Conservation (phyloP, 2,329 filamentous ascomycete genomes). For the Daldinia eschscholtzii region DNA sequence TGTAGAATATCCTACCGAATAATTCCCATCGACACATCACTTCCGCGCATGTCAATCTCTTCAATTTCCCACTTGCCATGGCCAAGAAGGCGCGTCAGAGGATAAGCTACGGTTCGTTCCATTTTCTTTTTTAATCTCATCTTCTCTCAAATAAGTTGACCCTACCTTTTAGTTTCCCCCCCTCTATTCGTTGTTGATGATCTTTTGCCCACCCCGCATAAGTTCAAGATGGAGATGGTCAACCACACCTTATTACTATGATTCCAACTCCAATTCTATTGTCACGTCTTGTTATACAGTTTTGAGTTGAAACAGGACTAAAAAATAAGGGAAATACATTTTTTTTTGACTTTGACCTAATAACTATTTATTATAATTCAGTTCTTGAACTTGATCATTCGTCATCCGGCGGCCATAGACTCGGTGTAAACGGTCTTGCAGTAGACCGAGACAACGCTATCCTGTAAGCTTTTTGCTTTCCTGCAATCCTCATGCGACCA, state of each 20-base stretch:
- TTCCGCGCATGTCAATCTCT: slow-evolving; percentile 36
- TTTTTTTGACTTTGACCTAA: slow-evolving; percentile 23
- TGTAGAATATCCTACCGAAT: slow-evolving; percentile 6
- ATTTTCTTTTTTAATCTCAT: slow-evolving; percentile 17
- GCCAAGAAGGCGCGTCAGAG: slow-evolving; percentile 74
- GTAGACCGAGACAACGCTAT: slow-evolving; percentile 86
- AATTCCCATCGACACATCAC: slow-evolving; percentile 20
- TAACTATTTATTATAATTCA: slow-evolving; percentile 47
- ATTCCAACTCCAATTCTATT: slow-evolving; percentile 10
- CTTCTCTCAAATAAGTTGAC: slow-evolving; percentile 24
- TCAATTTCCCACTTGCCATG: slow-evolving; percentile 58
- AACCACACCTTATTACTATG: slow-evolving; percentile 7
- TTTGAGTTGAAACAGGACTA: not conserved
- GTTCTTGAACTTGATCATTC: slow-evolving; percentile 71
- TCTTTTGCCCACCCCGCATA: slow-evolving; percentile 48
- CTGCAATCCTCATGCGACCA: slow-evolving; percentile 30
- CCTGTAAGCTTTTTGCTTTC: slow-evolving; percentile 71
- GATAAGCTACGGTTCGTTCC: slow-evolving; percentile 72
- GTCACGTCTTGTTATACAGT: not conserved
- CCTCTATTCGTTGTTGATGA: slow-evolving; percentile 25
- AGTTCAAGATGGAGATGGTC: slow-evolving; percentile 2
- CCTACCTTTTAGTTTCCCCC: slow-evolving; percentile 23
- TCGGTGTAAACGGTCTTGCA: slow-evolving; percentile 94
- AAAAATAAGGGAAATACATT: slow-evolving; percentile 6
- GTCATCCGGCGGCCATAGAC: slow-evolving; percentile 82